phyloP scores from a whole-genome alignment of 306 rosid species.

The Bauhinia variegata region DNA sequence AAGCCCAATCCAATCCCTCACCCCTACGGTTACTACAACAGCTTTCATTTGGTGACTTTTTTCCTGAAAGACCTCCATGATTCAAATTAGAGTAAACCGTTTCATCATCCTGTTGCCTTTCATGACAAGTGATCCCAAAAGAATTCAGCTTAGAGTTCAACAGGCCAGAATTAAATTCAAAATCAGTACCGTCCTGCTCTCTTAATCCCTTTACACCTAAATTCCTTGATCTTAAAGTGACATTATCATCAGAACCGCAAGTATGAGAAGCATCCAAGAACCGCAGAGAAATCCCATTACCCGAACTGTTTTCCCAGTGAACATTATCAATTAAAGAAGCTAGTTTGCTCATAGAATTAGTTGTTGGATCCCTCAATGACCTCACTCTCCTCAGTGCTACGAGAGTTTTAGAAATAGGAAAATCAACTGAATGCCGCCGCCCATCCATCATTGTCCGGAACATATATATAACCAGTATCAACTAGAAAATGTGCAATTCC shows the following conservation, averaged over 20 bases:
- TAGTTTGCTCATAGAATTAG: slow-evolving; percentile 67
- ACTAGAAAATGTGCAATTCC: slow-evolving; percentile 21
- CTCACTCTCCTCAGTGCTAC: slow-evolving; percentile 80
- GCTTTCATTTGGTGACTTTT: slow-evolving; percentile 49
- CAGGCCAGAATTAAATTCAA: slow-evolving; percentile 34
- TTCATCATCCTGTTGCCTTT: slow-evolving; percentile 43
- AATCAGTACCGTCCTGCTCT: slow-evolving; percentile 43
- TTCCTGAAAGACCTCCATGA: slow-evolving; percentile 25
- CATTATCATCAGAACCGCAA: slow-evolving; percentile 43
- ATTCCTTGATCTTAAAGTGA: slow-evolving; percentile 37
- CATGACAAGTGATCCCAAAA: slow-evolving; percentile 33
- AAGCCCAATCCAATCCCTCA: slow-evolving; percentile 46
- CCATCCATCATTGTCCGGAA: slow-evolving; percentile 60
- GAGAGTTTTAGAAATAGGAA: slow-evolving; percentile 81
- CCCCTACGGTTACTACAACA: slow-evolving; percentile 46
- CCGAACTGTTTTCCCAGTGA: slow-evolving; percentile 76
- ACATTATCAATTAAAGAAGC: slow-evolving; percentile 57
- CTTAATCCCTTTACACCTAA: slow-evolving; percentile 33
- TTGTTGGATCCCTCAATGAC: slow-evolving; percentile 90
- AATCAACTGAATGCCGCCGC: slow-evolving; percentile 81
- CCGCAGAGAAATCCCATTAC: slow-evolving; percentile 57
- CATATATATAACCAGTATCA: too few species aligned
- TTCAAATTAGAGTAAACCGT: too few species aligned
- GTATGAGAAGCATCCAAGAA: slow-evolving; percentile 45
- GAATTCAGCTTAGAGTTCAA: slow-evolving; percentile 44